A percentile compares a stretch with the other conserved stretches of the same genome.
phyloP scores from a whole-genome alignment of 352 stramenopile species.

The Globisporangium canariense region DNA sequence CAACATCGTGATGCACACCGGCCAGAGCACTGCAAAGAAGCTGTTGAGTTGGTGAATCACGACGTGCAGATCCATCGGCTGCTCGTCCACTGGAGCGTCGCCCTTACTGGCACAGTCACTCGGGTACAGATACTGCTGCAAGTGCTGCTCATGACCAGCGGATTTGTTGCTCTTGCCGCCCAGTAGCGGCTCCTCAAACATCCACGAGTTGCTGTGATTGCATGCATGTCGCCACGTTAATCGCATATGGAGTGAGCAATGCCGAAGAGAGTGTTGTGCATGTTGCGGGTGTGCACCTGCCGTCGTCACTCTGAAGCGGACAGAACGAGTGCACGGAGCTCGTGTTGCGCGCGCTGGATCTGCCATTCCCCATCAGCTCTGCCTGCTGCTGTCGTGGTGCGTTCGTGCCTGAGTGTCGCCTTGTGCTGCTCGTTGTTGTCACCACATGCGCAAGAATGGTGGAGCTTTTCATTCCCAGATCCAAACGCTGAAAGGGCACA shows the following conservation, averaged over 20 bases:
- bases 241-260: not conserved
- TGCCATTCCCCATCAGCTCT: constrained; percentile 36
- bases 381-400: not conserved
- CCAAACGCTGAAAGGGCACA: not conserved
- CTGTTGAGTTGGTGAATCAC: constrained; percentile 69
- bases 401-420: not conserved
- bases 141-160: constrained; percentile 5
- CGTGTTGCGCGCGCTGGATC: constrained; percentile 27
- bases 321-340: constrained; percentile 28
- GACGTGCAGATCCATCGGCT: constrained; percentile 25
- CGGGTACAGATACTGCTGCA: constrained; percentile 10
- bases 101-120: not conserved
- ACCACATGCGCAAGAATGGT: not conserved
- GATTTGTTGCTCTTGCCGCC: constrained; percentile 15
- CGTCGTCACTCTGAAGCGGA: constrained; percentile 22
- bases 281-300: constrained; percentile 3
- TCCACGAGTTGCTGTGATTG: constrained; percentile 19
- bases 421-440: not conserved
- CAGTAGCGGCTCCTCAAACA: constrained; percentile 61
- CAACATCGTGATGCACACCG: constrained; percentile 70
- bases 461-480: not conserved
- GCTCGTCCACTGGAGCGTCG: constrained; percentile 11
- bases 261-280: not conserved
- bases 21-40: constrained; percentile 73
- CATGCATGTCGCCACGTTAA: not conserved